phyloP scores from a whole-genome alignment of 495 filamentous ascomycete genomes.

The Xylaria castorea region DNA sequence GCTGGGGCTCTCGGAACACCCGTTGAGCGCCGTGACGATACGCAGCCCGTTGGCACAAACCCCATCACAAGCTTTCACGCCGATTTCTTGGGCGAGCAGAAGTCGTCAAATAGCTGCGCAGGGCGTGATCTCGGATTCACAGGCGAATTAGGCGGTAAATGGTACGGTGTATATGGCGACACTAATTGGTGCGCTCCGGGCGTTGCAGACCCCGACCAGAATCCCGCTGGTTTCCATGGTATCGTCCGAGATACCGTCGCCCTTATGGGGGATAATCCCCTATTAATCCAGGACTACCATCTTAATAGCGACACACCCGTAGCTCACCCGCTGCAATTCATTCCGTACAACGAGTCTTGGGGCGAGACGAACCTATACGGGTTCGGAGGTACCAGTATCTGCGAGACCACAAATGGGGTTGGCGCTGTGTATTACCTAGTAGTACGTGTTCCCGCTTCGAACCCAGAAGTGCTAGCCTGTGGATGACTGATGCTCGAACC shows the following conservation, averaged over 20 bases:
- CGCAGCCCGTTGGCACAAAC: background rate
- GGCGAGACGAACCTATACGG: background rate
- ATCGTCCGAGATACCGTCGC: background rate
- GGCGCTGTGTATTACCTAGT: constrained; percentile 5
- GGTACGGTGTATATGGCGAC: background rate
- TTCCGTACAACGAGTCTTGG: background rate
- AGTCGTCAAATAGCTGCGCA: constrained; percentile 45
- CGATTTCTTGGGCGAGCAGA: constrained; percentile 44
- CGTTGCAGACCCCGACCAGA: background rate
- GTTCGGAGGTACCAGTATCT: background rate
- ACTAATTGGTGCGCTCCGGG: background rate
- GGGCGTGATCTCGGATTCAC: constrained; percentile 52
- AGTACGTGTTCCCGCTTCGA: background rate
- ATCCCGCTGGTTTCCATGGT: background rate
- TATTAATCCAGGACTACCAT: background rate
- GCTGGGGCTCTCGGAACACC: background rate
- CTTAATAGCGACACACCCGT: background rate
- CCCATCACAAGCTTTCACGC: constrained; percentile 23
- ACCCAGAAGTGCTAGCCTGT: background rate
- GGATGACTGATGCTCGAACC: background rate
- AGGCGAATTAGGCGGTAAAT: constrained; percentile 40
- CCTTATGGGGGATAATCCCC: background rate
- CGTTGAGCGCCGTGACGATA: background rate
- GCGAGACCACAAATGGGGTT: background rate
- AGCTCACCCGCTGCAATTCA: constrained; percentile 1